A percentile compares a stretch with the other conserved stretches of the same genome.
Conservation (phyloP, 495 filamentous ascomycete genomes). For the Daldinia childiae region DNA sequence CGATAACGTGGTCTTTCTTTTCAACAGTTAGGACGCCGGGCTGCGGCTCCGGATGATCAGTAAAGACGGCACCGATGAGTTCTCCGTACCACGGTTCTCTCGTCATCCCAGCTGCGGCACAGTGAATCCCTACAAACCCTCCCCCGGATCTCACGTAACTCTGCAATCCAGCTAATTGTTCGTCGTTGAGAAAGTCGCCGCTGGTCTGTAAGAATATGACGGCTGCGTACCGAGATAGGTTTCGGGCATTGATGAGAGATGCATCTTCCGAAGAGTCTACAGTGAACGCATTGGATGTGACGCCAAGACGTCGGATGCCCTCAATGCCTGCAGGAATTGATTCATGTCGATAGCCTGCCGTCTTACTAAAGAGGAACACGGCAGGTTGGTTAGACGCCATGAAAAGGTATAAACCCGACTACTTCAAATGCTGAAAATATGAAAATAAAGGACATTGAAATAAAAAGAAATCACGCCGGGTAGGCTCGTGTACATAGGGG, state of each 20-base stretch:
- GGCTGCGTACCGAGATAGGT: constrained; percentile 44
- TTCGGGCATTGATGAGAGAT: constrained; percentile 37
- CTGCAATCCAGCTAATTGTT: constrained; percentile 45
- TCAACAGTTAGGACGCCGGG: constrained; percentile 36
- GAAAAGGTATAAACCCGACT: background rate
- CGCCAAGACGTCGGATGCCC: constrained; percentile 41
- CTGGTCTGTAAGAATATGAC: constrained; percentile 51
- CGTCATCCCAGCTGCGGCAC: constrained; percentile 48
- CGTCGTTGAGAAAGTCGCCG: constrained; percentile 47
- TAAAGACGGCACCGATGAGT: constrained; percentile 51
- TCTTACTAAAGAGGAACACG: constrained; percentile 51
- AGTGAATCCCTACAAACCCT: constrained; percentile 53
- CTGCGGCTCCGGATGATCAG: constrained; percentile 49
- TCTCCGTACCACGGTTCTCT: constrained; percentile 47
- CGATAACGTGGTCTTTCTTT: constrained; percentile 41
- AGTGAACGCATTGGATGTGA: constrained; percentile 33
- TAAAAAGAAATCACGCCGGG: no score
- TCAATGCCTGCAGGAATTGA: constrained; percentile 50
- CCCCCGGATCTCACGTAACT: constrained; percentile 46
- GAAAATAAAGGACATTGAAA: no score
- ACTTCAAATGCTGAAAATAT: no score
- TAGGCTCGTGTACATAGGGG: no score
- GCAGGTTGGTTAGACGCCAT: constrained; percentile 20
- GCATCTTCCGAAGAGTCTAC: constrained; percentile 47
- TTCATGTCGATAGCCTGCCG: constrained; percentile 48